These are phyloP conservation scores for Corrigiola litoralis DNA, from an alignment of 179 eudicot species.

Conservation along the genomic window DNA sequence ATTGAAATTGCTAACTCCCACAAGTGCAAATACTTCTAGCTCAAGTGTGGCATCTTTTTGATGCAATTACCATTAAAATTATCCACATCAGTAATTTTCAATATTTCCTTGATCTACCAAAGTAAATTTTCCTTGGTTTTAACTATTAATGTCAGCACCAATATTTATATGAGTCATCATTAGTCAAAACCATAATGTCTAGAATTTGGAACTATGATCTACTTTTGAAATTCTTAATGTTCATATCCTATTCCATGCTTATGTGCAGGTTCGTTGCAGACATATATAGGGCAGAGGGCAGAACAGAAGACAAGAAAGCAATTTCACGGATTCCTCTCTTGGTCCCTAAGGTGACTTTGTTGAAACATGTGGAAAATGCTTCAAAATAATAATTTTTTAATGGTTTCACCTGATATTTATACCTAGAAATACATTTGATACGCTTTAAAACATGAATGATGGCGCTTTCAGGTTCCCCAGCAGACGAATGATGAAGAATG, in stretches of 20 bases:
- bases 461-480: slow-evolving; percentile 30
- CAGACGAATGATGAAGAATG: slow-evolving; percentile 23
- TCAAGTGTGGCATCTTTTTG: too few relatives aligned
- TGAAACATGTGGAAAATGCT: background rate
- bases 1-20: too few relatives aligned
- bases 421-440: background rate
- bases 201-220: background rate
- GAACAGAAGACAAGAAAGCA: slow-evolving; percentile 28
- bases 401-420: background rate
- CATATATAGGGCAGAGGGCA: slow-evolving; percentile 43
- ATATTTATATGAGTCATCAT: too few relatives aligned
- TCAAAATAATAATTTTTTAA: background rate
- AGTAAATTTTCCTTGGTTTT: background rate
- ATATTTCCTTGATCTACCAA: too few relatives aligned
- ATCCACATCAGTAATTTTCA: background rate
- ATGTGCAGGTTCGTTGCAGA: slow-evolving; percentile 54
- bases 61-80: background rate
- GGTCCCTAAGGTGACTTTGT: slow-evolving; percentile 47
- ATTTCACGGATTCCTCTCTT: slow-evolving; percentile 50
- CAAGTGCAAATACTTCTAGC: too few relatives aligned
- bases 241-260: background rate
- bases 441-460: background rate
- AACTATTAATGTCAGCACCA: background rate
- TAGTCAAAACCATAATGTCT: background rate
- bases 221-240: background rate